phyloP scores from a whole-genome alignment of 2,329 filamentous ascomycete genomes.

The Pseudopithomyces chartarum region DNA sequence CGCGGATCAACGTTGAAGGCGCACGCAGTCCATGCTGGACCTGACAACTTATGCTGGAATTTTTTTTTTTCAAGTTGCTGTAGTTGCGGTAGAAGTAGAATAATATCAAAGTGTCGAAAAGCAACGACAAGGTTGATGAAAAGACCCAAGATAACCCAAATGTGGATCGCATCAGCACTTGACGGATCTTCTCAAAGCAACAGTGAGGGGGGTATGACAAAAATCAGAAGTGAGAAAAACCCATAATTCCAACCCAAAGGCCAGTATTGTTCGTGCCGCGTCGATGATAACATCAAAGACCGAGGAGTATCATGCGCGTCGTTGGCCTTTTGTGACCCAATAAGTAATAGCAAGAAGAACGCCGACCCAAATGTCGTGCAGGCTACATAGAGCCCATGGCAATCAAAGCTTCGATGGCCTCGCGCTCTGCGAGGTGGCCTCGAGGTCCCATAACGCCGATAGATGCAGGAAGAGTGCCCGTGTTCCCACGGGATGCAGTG shows the following conservation, averaged over 20 bases:
- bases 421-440: conserved; percentile 68
- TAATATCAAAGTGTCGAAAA: conserved; percentile 8
- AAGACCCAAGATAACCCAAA: conserved; percentile 27
- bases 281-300: conserved; percentile 15
- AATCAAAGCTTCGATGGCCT: conserved; percentile 80
- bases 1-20: background rate
- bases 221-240: conserved; percentile 6
- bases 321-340: conserved; percentile 10
- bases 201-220: conserved; percentile 13
- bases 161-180: conserved; percentile 48
- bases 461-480: conserved; percentile 32
- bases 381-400: conserved; percentile 71
- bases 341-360: conserved; percentile 14
- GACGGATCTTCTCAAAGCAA: conserved; percentile 42
- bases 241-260: conserved; percentile 21
- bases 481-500: conserved; percentile 38
- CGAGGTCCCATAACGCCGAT: conserved; percentile 32
- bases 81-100: background rate
- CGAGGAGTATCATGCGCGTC: conserved; percentile 10
- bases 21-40: background rate
- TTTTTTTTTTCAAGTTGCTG: background rate
- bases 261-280: conserved; percentile 12
- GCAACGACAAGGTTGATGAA: conserved; percentile 20
- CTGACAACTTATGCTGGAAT: background rate
- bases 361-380: conserved; percentile 21